Conservation (phyloP, 805 yeast species). For the Schwanniomyces sp. region DNA sequence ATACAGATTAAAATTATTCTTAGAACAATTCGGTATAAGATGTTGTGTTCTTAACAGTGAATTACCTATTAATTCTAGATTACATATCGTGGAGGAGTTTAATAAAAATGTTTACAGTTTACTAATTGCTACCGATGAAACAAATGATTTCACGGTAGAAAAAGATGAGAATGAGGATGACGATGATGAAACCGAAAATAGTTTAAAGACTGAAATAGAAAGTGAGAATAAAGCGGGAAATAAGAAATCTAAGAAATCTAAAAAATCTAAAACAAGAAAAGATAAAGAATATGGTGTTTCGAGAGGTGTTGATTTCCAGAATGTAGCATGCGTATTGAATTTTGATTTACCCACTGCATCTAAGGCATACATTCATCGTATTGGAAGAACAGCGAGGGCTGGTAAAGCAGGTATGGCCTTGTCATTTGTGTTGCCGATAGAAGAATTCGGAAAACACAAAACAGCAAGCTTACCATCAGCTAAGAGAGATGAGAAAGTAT, state of each 20-base stretch:
- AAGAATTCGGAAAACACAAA: slow-evolving; percentile 87
- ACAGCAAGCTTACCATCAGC: slow-evolving; percentile 70
- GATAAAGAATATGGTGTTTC: slow-evolving; percentile 91
- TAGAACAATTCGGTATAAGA: slow-evolving; percentile 92
- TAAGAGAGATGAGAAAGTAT: slow-evolving; percentile 82
- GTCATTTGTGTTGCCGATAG: slow-evolving; percentile 83
- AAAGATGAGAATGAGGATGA: slow-evolving; percentile 50
- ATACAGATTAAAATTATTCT: slow-evolving; percentile 82
- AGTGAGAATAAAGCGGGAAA: slow-evolving; percentile 8
- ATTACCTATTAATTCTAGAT: slow-evolving; percentile 86
- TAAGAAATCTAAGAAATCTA: slow-evolving; percentile 4
- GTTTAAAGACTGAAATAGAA: slow-evolving; percentile 14
- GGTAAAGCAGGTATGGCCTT: slow-evolving; percentile 94
- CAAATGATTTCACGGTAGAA: slow-evolving; percentile 54
- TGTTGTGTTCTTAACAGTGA: slow-evolving; percentile 90
- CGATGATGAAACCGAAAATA: slow-evolving; percentile 17
- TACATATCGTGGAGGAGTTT: slow-evolving; percentile 94
- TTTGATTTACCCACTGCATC: slow-evolving; percentile 92
- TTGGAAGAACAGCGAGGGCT: slow-evolving; percentile 98
- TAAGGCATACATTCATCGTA: slow-evolving; percentile 85
- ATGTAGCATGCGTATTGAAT: slow-evolving; percentile 94
- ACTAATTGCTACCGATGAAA: slow-evolving; percentile 93
- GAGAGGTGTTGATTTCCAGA: slow-evolving; percentile 94
- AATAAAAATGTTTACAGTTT: slow-evolving; percentile 85
- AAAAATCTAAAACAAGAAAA: slow-evolving; percentile 34